Evolutionary conservation across 148 eudicot genomes (phyloP).

Genomic region (Rhododendron simsii): DNA sequence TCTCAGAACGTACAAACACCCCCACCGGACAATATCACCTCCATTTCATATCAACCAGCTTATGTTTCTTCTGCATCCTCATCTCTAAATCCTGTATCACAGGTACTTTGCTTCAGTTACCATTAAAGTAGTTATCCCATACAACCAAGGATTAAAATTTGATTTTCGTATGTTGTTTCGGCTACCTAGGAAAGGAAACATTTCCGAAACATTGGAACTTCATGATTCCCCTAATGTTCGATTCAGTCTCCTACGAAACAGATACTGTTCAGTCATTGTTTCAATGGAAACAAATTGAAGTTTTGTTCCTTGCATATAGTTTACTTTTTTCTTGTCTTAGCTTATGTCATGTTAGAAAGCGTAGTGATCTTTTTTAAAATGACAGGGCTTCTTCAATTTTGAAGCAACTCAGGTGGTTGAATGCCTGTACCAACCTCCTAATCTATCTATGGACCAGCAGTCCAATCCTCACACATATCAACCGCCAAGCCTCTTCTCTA

Average conservation of each 20-base stretch:
- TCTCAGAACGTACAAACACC: conserved; percentile 5
- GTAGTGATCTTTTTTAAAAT: not conserved
- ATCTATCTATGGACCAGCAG: conserved; percentile 9
- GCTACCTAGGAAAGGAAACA: not conserved
- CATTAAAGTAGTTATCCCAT: not conserved
- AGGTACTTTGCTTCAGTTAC: conserved; percentile 12
- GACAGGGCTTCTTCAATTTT: conserved; percentile 14
- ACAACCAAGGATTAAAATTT: not conserved
- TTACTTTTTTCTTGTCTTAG: not conserved
- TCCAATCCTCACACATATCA: conserved; percentile 8
- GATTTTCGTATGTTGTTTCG: not conserved
- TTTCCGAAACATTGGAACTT: not conserved
- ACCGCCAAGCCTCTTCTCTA: conserved; percentile 15
- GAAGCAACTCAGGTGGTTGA: conserved; percentile 14
- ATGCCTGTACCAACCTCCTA: conserved; percentile 11
- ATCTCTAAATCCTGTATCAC: conserved; percentile 14
- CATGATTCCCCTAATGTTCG: not conserved
- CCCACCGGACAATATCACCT: not conserved
- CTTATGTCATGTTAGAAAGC: not conserved
- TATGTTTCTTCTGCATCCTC: conserved; percentile 14
- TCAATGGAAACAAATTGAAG: not conserved
- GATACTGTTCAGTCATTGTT: not conserved
- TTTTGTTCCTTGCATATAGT: not conserved
- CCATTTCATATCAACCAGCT: conserved; percentile 1
- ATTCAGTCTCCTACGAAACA: not conserved